phyloP scores from a whole-genome alignment of 2,329 filamentous ascomycete species.

The Pyrenophora teres region DNA sequence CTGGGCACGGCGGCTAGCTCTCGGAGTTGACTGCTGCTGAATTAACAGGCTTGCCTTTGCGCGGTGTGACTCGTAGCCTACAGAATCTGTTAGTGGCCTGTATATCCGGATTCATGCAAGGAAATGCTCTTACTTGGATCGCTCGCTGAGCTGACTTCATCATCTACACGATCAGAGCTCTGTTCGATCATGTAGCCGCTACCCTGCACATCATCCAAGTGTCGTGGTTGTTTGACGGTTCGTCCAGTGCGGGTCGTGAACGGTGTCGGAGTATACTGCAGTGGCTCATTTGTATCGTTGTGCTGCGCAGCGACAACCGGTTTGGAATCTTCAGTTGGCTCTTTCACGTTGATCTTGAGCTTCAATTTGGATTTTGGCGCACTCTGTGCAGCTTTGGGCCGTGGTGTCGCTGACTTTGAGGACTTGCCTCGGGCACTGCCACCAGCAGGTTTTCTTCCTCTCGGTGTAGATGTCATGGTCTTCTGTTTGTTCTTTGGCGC shows the following conservation, averaged over 20 bases:
- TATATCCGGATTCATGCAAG: background rate
- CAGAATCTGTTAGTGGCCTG: background rate
- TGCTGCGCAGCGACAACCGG: background rate
- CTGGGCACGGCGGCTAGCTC: background rate
- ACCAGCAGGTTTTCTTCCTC: too few relatives aligned
- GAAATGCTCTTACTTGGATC: background rate
- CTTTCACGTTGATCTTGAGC: background rate
- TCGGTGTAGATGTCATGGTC: background rate
- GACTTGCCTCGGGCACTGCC: background rate
- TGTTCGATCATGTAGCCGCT: slow-evolving; percentile 4
- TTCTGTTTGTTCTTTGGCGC: slow-evolving; percentile 1
- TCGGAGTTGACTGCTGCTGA: background rate
- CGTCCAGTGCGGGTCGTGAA: slow-evolving; percentile 9
- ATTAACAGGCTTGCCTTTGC: background rate
- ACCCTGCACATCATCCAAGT: background rate
- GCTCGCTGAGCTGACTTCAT: background rate
- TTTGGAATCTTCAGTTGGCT: background rate
- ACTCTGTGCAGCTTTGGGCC: background rate
- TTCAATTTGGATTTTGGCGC: background rate
- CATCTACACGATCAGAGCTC: background rate
- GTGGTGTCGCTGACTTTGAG: slow-evolving; percentile 1
- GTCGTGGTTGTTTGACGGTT: background rate
- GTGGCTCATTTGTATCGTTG: background rate
- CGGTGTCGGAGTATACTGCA: background rate
- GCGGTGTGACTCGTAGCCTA: background rate